phyloP scores from a whole-genome alignment of 768 basidiomycete species.

The Boletus bicolor region DNA sequence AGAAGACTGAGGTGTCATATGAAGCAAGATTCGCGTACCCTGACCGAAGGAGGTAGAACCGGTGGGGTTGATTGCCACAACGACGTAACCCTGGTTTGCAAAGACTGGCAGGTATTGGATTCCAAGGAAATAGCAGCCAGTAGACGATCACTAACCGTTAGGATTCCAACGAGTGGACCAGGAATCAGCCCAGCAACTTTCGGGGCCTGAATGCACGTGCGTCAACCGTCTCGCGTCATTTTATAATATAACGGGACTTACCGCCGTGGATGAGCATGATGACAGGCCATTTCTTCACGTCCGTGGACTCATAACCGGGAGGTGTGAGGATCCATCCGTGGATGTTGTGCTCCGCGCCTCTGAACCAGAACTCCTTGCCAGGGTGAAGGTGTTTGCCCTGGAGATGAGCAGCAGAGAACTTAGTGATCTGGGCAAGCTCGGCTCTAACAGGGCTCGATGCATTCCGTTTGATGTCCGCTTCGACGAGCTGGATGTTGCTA shows the following conservation, averaged over 20 bases:
- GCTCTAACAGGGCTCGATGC: slow-evolving; percentile 25
- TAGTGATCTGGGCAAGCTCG: slow-evolving; percentile 57
- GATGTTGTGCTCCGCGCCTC: slow-evolving; percentile 72
- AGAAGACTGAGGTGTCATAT: background rate
- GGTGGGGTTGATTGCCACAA: slow-evolving; percentile 87
- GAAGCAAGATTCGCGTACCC: slow-evolving; percentile 37
- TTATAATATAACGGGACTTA: slow-evolving; percentile 12
- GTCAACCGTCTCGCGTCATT: background rate
- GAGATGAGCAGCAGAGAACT: slow-evolving; percentile 56
- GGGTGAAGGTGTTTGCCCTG: slow-evolving; percentile 53
- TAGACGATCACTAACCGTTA: slow-evolving; percentile 46
- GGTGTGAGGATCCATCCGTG: slow-evolving; percentile 88
- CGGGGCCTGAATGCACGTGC: slow-evolving; percentile 48
- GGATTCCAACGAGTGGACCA: slow-evolving; percentile 96
- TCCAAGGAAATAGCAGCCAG: background rate
- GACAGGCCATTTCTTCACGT: slow-evolving; percentile 74
- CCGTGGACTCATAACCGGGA: slow-evolving; percentile 63
- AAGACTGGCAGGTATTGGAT: slow-evolving; percentile 49
- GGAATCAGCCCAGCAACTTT: slow-evolving; percentile 84
- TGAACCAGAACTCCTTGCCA: slow-evolving; percentile 88
- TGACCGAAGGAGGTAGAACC: slow-evolving; percentile 94
- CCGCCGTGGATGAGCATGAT: slow-evolving; percentile 82
- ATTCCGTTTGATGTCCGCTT: slow-evolving; percentile 38
- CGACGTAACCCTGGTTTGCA: slow-evolving; percentile 85
- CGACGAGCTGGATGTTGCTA: slow-evolving; percentile 42